Percentiles rank a stretch among this genome's conserved stretches.
These are phyloP conservation scores for Physocladia obscura DNA, from an alignment of 192 early-diverging fungal species.

Conservation along the genomic window DNA sequence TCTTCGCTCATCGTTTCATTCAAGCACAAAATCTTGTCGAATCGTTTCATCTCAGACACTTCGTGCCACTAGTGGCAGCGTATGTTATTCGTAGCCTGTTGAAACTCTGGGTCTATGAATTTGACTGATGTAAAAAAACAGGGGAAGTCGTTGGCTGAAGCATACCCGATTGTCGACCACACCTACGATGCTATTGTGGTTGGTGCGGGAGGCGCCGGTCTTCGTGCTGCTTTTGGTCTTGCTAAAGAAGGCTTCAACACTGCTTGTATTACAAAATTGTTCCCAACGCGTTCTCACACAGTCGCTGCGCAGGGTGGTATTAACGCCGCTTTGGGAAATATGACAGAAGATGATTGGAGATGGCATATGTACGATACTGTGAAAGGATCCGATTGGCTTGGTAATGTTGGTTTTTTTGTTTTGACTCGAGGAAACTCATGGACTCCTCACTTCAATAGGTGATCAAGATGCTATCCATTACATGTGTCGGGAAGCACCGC, in stretches of 20 bases:
- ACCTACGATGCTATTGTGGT: conserved; percentile 98
- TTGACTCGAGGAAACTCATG: not conserved
- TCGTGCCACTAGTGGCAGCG: not conserved
- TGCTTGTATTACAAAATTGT: conserved; percentile 97
- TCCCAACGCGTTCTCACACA: conserved; percentile 97
- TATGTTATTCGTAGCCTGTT: not conserved
- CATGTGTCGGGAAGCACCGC: conserved; percentile 98
- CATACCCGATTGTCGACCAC: conserved; percentile 97
- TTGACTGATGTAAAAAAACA: not conserved
- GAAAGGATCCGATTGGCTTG: conserved; percentile 98
- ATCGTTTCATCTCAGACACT: conserved; percentile 13
- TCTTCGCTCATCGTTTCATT: conserved; percentile 28
- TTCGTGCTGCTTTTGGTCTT: conserved; percentile 96
- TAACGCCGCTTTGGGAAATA: conserved; percentile 98
- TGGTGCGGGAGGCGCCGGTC: conserved; percentile 97
- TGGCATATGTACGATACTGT: conserved; percentile 99
- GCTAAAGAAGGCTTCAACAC: conserved; percentile 85
- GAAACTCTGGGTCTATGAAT: not conserved
- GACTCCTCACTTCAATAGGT: conserved; percentile 28
- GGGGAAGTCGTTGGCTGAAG: not conserved
- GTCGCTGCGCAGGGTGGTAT: conserved; percentile 99
- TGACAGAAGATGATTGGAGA: conserved; percentile 99
- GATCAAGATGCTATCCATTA: conserved; percentile 99
- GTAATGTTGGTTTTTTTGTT: conserved; percentile 37
- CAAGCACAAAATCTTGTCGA: not conserved